A percentile compares a stretch with the other conserved stretches of the same genome.
phyloP scores from a whole-genome alignment of 495 filamentous ascomycete species.

The Paragyromitra xinjiangensis region DNA sequence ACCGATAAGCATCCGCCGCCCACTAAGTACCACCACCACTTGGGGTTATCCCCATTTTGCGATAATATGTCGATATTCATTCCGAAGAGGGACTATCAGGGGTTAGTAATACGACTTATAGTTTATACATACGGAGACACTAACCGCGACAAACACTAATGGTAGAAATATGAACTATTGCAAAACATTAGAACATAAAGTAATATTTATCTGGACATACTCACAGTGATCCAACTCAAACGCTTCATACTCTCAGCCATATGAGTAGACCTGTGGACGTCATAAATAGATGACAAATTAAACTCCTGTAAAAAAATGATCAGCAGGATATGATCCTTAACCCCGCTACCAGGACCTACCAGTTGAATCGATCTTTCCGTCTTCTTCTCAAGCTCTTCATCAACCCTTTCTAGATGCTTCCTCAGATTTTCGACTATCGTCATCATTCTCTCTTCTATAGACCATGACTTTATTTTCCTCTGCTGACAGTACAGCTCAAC shows the following conservation, averaged over 20 bases:
- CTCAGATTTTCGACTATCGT: constrained; percentile 4
- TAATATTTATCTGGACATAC: constrained; percentile 13
- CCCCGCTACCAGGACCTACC: neutral
- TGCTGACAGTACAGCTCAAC: neutral
- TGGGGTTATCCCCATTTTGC: neutral
- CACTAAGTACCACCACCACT: constrained; percentile 13
- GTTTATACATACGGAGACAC: neutral
- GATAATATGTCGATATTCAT: constrained; percentile 11
- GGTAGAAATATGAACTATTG: constrained; percentile 58
- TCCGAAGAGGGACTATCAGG: constrained; percentile 8
- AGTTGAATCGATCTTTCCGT: constrained; percentile 26
- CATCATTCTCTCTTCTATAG: constrained; percentile 6
- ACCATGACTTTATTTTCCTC: neutral
- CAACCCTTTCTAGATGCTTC: neutral
- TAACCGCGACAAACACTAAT: constrained; percentile 57
- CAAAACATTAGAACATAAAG: neutral
- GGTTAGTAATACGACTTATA: neutral
- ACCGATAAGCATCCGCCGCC: neutral
- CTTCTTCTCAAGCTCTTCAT: constrained; percentile 14
- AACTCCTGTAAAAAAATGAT: constrained; percentile 43
- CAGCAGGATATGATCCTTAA: neutral
- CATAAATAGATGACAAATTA: constrained; percentile 51
- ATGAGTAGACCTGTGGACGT: constrained; percentile 30
- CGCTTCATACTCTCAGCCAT: constrained; percentile 57
- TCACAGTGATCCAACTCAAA: constrained; percentile 58